Base-by-base conservation (phyloP, 495 filamentous ascomycete genomes). In the Amorphotheca resinae region DNA sequence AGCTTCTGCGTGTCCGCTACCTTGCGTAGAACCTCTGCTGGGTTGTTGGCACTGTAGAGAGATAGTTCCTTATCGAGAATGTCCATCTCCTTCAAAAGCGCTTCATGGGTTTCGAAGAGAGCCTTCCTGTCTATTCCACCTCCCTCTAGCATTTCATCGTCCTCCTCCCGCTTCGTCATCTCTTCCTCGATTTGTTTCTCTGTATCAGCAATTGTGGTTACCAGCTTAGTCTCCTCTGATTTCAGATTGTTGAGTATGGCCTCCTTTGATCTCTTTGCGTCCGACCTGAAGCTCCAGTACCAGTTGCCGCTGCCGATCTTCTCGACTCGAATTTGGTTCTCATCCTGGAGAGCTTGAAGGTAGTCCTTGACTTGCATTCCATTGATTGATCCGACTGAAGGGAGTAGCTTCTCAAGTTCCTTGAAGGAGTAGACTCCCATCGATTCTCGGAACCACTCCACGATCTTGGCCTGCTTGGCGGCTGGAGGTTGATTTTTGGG, bases 251-350 rank as follows among this genome's bases (percentile, higher is more conserved):
- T 63, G 38, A 80, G 52, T 33, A 63, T 54, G 9, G 46, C 49
- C 34, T 57, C 54, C 35, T 51, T 51, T 5, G 21, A 20, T 31
- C 69, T 69, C 57, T 70, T 76, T 46, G 75, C 77, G 28, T 84
- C 81, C 38, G 66, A 73, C 22, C 59, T 58, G 55, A 87, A 87
- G 46, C 66, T 70, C 82, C 82, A 87, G 63, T 84, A 87, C 82
- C 82, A 87, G 55, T 87, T 86, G 12, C 77, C 80, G 42, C 69
- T 80, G 43, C 82, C 82, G 52, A 87, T 86, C 63, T 85, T 86
- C 64, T 87, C 82, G 12, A 84, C 76, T 9, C 68, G 73, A 43
- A 87, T 69, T 45, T 72, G 71, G 44, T 66, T 64, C 34, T 87
- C 82, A 48, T 86, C 79, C 0, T 59, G 56, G 3, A 84, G 63